phyloP scores from a whole-genome alignment of 306 rosid genomes.

The Fragaria nilgerrensis region DNA sequence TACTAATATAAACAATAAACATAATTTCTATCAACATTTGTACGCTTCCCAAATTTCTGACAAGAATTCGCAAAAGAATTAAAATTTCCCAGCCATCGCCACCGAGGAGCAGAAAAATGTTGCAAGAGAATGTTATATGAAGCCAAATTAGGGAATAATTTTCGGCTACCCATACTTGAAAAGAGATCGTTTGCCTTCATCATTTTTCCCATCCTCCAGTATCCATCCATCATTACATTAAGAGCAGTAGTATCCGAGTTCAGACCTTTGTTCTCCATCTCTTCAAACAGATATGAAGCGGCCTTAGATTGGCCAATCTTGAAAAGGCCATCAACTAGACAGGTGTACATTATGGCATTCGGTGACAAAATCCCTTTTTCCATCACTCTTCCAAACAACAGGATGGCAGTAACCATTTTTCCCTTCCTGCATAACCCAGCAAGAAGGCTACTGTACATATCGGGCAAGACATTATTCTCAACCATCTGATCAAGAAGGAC shows the following conservation, averaged over 20 bases:
- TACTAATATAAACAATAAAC: conserved; percentile 30
- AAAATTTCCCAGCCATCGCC: conserved; percentile 45
- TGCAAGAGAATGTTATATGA: conserved; percentile 73
- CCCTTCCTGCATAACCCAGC: conserved; percentile 56
- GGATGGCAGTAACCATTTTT: conserved; percentile 55
- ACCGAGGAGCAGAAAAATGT: conserved; percentile 19
- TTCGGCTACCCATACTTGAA: conserved; percentile 48
- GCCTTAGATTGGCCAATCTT: conserved; percentile 64
- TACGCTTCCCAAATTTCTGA: conserved; percentile 37
- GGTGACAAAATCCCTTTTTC: conserved; percentile 44
- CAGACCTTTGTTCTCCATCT: conserved; percentile 58
- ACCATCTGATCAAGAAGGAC: conserved; percentile 60
- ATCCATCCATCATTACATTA: conserved; percentile 54
- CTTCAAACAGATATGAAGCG: conserved; percentile 57
- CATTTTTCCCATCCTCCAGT: conserved; percentile 62
- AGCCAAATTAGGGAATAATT: conserved; percentile 46
- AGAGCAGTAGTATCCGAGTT: conserved; percentile 49
- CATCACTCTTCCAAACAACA: conserved; percentile 45
- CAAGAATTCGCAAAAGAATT: conserved; percentile 29
- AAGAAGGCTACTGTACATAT: conserved; percentile 60
- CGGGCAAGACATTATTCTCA: conserved; percentile 43
- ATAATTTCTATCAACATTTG: conserved; percentile 23
- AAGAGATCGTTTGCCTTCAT: conserved; percentile 39
- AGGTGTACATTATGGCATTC: conserved; percentile 51
- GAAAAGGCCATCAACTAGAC: conserved; percentile 59